Conservation (phyloP, 495 filamentous ascomycete species). For the Annulohypoxylon moriforme region DNA sequence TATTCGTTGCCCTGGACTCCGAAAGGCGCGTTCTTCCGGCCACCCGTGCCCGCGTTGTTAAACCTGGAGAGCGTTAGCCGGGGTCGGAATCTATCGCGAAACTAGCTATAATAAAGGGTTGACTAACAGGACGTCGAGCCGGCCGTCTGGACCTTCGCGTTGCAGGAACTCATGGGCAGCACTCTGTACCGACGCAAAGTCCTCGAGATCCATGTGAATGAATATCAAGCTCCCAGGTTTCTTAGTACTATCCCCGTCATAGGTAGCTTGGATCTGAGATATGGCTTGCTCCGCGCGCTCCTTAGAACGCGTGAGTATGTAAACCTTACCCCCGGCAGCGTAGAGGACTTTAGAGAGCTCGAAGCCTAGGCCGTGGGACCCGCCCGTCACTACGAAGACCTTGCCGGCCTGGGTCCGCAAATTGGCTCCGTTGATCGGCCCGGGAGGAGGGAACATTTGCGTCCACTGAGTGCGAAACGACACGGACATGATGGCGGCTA, state of each 20-base stretch:
- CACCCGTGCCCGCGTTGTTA: not conserved
- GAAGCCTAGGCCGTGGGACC: not conserved
- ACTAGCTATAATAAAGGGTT: not conserved
- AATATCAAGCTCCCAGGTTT: not conserved
- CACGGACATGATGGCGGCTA: conserved; percentile 51
- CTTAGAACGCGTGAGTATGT: not conserved
- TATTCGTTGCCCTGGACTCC: not conserved
- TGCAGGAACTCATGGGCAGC: not conserved
- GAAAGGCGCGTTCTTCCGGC: not conserved
- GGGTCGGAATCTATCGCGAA: not conserved
- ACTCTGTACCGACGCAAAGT: not conserved
- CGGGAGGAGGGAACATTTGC: not conserved
- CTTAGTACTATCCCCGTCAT: not conserved
- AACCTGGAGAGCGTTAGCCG: not conserved
- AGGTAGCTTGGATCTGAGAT: not conserved
- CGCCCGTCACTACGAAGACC: not conserved
- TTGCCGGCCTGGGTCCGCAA: not conserved
- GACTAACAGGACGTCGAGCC: not conserved
- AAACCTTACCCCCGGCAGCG: not conserved
- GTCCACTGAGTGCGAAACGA: not conserved
- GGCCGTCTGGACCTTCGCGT: not conserved
- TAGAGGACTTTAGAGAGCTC: not conserved
- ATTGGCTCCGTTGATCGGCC: not conserved
- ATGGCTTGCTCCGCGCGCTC: conserved; percentile 1
- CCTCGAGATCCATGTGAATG: not conserved